A percentile compares a stretch with the other conserved stretches of the same genome.
Evolutionary conservation across 78 protist species (phyloP).

Genomic region (Guillardia theta): DNA sequence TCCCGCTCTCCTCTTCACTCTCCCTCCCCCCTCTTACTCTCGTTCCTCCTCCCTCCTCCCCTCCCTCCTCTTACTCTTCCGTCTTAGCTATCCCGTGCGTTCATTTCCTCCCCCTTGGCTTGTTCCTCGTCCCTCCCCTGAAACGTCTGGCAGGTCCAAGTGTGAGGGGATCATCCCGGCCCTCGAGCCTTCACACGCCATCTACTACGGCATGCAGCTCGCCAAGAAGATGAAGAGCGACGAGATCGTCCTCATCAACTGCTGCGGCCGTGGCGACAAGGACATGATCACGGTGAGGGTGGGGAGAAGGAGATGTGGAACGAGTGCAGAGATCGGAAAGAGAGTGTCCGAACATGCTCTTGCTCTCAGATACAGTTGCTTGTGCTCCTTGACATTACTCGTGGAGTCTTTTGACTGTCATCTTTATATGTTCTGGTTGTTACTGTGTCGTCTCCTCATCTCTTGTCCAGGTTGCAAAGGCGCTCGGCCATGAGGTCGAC

Average conservation of each 20-base stretch:
- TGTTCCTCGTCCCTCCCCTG: no score
- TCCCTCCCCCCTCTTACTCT: no score
- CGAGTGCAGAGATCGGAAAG: no score
- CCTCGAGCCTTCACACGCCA: conserved; percentile 82
- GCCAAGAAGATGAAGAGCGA: conserved; percentile 58
- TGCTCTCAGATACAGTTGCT: not conserved
- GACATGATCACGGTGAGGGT: conserved; percentile 49
- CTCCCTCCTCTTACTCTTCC: no score
- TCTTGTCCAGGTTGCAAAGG: not conserved
- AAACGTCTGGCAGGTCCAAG: no score
- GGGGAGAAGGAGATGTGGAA: no score
- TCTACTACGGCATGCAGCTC: conserved; percentile 63
- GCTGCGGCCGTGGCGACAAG: conserved; percentile 81
- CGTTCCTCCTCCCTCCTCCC: no score
- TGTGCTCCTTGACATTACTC: not conserved
- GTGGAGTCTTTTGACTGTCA: not conserved
- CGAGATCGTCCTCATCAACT: conserved; percentile 63
- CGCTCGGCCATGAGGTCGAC: conserved; percentile 1
- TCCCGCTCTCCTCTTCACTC: no score
- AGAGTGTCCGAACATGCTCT: not conserved
- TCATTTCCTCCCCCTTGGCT: no score
- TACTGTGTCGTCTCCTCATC: not conserved
- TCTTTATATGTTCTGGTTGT: not conserved
- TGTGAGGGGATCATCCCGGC: conserved; percentile 1
- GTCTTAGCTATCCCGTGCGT: no score